These are phyloP conservation scores for Fusarium incarnatum DNA, from an alignment of 2,329 filamentous ascomycete genomes.

Conservation along the genomic window DNA sequence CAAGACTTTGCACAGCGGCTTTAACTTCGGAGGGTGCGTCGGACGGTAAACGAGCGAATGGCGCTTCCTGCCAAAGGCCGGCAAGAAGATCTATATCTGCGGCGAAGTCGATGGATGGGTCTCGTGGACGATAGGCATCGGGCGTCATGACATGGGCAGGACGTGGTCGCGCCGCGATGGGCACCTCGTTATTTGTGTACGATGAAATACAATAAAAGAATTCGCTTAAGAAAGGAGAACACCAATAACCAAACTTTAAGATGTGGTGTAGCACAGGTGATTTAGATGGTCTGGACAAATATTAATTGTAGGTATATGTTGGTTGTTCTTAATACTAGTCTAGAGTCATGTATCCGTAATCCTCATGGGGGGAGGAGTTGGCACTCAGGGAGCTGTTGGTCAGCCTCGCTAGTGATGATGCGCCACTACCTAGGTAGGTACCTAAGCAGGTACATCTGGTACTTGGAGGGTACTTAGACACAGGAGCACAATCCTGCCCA, in stretches of 20 bases:
- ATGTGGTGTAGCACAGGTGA: not conserved
- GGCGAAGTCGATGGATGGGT: slow-evolving; percentile 40
- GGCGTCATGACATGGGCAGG: slow-evolving; percentile 45
- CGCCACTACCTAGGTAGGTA: slow-evolving; percentile 10
- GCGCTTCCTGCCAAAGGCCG: slow-evolving; percentile 71
- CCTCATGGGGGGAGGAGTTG: slow-evolving; percentile 1
- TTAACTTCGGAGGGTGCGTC: slow-evolving; percentile 71
- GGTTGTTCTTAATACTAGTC: not conserved
- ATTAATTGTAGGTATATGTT: not conserved
- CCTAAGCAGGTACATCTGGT: not conserved
- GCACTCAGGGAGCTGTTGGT: slow-evolving; percentile 23
- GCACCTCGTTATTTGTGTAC: not conserved
- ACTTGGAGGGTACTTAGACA: not conserved
- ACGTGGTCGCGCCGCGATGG: slow-evolving; percentile 26
- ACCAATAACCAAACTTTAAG: not conserved
- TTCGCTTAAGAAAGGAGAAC: not conserved
- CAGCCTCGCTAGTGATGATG: slow-evolving; percentile 38
- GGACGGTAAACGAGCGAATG: slow-evolving; percentile 68
- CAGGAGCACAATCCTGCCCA: not conserved
- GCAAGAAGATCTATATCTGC: slow-evolving; percentile 63
- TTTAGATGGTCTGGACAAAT: not conserved
- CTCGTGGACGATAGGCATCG: slow-evolving; percentile 33
- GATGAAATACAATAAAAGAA: not conserved
- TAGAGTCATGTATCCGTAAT: not conserved
- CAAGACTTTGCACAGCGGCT: slow-evolving; percentile 66